phyloP scores from a whole-genome alignment of 2,329 filamentous ascomycete genomes.

The Hymenoscyphus scutula region DNA sequence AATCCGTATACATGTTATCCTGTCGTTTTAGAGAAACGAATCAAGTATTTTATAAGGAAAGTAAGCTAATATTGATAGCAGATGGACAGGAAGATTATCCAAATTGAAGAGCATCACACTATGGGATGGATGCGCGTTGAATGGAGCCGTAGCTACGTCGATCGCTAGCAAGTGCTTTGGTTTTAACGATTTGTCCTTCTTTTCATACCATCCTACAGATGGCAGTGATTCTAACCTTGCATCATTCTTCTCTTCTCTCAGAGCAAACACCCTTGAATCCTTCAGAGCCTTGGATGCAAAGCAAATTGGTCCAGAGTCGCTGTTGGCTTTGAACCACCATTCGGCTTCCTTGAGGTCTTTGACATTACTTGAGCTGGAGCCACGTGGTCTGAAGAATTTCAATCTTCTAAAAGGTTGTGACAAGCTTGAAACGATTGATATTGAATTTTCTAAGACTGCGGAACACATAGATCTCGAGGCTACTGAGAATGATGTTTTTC shows the following conservation, averaged over 20 bases:
- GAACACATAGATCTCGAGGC: slow-evolving; percentile 46
- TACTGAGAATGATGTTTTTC: slow-evolving; percentile 51
- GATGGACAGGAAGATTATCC: slow-evolving; percentile 58
- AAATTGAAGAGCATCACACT: slow-evolving; percentile 58
- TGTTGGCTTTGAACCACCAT: slow-evolving; percentile 52
- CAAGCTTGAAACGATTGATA: slow-evolving; percentile 46
- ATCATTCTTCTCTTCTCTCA: slow-evolving; percentile 55
- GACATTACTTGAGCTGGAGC: slow-evolving; percentile 47
- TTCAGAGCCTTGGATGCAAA: slow-evolving; percentile 59
- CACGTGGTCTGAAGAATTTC: slow-evolving; percentile 48
- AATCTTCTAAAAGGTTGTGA: slow-evolving; percentile 48
- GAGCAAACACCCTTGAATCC: slow-evolving; percentile 53
- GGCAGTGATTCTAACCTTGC: slow-evolving; percentile 53
- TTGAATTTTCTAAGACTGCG: slow-evolving; percentile 43
- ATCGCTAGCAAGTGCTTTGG: slow-evolving; percentile 58
- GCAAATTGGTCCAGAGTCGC: slow-evolving; percentile 52
- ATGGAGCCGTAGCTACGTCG: slow-evolving; percentile 50
- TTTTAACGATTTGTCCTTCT: slow-evolving; percentile 60
- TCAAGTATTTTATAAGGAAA: neutral
- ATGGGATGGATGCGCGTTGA: slow-evolving; percentile 59
- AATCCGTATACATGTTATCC: no score
- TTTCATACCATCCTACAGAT: slow-evolving; percentile 39
- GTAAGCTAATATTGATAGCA: neutral
- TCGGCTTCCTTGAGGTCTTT: slow-evolving; percentile 53
- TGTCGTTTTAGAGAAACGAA: no score